phyloP scores from a whole-genome alignment of 1,284 basidiomycete genomes.

The Ustilago curta region DNA sequence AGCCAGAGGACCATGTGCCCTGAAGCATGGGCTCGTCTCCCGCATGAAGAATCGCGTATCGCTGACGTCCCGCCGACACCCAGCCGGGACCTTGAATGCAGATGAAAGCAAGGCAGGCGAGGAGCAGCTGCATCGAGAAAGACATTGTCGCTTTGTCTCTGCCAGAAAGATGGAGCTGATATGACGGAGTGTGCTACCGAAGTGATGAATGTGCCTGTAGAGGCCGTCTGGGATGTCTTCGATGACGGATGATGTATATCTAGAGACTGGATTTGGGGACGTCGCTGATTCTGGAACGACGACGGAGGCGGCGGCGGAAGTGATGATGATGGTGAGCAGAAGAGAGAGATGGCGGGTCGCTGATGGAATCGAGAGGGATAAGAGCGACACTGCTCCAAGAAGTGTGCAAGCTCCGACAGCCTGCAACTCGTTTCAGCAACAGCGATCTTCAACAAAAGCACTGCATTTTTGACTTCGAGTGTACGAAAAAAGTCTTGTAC shows the following conservation, averaged over 20 bases:
- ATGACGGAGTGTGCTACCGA: neutral
- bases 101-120: slow-evolving; percentile 19
- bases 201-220: neutral
- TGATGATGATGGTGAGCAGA: too few species aligned
- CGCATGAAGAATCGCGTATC: slow-evolving; percentile 26
- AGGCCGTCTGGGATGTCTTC: neutral
- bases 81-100: slow-evolving; percentile 9
- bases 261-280: neutral
- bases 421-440: too few species aligned
- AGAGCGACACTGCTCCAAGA: too few species aligned
- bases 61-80: slow-evolving; percentile 36
- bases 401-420: too few species aligned
- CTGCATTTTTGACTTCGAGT: too few species aligned
- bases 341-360: too few species aligned
- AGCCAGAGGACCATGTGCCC: slow-evolving; percentile 66
- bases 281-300: too few species aligned
- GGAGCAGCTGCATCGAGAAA: slow-evolving; percentile 13
- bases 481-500: too few species aligned
- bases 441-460: too few species aligned
- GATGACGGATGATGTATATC: neutral
- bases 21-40: slow-evolving; percentile 47
- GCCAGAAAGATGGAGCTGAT: neutral
- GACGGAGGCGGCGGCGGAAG: too few species aligned
- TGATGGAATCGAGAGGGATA: too few species aligned
- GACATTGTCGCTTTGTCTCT: slow-evolving; percentile 12